Evolutionary conservation across 306 rosid species (phyloP).

Genomic region (Urtica urens): DNA sequence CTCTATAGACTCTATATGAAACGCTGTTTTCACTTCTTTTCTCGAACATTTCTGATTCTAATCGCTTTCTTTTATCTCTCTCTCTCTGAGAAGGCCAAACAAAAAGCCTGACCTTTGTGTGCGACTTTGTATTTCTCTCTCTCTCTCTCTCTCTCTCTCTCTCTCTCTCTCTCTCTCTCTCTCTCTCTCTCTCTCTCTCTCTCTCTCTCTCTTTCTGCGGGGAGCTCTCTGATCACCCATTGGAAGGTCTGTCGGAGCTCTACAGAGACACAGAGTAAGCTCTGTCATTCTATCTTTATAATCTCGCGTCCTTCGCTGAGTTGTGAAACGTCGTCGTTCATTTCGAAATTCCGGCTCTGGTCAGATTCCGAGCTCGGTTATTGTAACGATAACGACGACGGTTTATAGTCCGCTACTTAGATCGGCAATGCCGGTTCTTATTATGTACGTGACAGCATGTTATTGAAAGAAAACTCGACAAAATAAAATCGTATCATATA

Average conservation of each 20-base stretch:
- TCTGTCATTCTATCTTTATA: background rate
- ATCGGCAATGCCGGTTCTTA: constrained; percentile 20
- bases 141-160: too few relatives aligned
- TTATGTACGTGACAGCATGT: background rate
- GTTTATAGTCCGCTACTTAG: constrained; percentile 14
- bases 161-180: constrained; percentile 9
- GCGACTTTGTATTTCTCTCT: too few relatives aligned
- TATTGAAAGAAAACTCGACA: too few relatives aligned
- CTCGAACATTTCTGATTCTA: background rate
- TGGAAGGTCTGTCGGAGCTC: constrained; percentile 30
- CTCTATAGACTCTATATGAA: too few relatives aligned
- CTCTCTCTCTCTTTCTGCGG: background rate
- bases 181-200: constrained; percentile 9
- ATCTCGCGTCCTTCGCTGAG: constrained; percentile 1
- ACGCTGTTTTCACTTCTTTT: background rate
- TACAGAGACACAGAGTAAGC: constrained; percentile 27
- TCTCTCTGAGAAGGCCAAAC: too few relatives aligned
- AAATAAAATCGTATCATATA: too few relatives aligned
- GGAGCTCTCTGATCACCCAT: constrained; percentile 18
- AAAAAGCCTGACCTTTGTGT: too few relatives aligned
- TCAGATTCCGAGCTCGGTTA: constrained; percentile 6
- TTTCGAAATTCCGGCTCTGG: constrained; percentile 9
- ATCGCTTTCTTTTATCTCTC: background rate
- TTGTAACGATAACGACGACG: constrained; percentile 6
- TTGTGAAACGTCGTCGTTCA: constrained; percentile 6